phyloP scores from a whole-genome alignment of 139 green algal species.

The Zygnema circumcarinatum region DNA sequence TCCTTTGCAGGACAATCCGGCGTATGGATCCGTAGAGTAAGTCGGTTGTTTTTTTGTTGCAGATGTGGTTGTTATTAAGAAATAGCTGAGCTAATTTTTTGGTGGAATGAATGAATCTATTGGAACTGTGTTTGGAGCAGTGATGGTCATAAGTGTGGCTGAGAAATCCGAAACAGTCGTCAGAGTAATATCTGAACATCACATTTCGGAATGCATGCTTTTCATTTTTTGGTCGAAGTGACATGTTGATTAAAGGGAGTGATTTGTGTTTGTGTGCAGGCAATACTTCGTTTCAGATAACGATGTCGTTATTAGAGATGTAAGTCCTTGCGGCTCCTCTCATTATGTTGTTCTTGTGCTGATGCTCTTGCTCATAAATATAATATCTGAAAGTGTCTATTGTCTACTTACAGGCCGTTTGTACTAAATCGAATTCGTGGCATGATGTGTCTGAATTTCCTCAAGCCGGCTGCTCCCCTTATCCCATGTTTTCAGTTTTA shows the following conservation, averaged over 20 bases:
- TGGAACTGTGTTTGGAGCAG: too few species aligned
- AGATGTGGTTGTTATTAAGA: neutral
- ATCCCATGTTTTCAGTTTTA: neutral
- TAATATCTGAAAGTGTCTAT: neutral
- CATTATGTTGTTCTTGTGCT: neutral
- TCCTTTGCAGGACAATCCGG: constrained; percentile 27
- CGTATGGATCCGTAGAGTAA: constrained; percentile 9
- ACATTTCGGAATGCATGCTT: neutral
- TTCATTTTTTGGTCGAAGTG: neutral
- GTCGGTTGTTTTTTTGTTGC: neutral
- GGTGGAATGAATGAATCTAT: neutral
- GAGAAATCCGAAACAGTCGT: too few species aligned
- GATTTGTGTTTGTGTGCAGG: neutral
- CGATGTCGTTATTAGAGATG: constrained; percentile 14
- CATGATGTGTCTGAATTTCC: too few species aligned
- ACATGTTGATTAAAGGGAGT: neutral
- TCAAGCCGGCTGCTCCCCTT: neutral
- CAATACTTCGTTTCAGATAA: constrained; percentile 26
- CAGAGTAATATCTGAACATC: too few species aligned
- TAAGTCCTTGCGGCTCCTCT: constrained; percentile 13
- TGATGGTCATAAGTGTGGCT: too few species aligned
- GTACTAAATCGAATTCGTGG: neutral
- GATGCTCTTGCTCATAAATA: neutral
- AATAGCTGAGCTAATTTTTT: too few species aligned
- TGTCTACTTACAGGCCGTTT: neutral